Conservation (phyloP, 1,284 basidiomycete genomes). For the Ustilago trichophora region DNA sequence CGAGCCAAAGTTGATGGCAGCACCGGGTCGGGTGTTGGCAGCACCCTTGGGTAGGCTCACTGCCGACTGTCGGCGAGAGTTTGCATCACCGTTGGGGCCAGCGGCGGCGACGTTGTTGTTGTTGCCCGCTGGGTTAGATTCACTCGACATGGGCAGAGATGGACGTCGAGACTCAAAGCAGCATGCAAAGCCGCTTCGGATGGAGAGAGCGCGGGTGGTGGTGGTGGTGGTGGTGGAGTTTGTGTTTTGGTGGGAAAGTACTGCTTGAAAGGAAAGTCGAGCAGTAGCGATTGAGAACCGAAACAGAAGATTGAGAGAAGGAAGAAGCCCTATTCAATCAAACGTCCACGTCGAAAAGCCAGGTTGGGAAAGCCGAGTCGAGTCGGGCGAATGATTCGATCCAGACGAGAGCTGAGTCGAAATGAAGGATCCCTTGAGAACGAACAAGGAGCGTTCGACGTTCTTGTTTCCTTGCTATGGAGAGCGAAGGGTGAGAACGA, state of each 20-base stretch:
- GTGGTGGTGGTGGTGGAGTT: conserved; percentile 4
- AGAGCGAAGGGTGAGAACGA: conserved; percentile 13
- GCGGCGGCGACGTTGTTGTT: conserved; percentile 37
- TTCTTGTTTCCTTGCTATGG: conserved; percentile 8
- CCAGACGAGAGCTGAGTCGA: conserved; percentile 23
- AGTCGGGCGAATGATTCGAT: conserved; percentile 8
- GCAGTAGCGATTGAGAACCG: neutral
- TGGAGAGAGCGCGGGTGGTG: conserved; percentile 1
- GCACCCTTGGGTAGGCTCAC: conserved; percentile 60
- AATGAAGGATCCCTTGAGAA: neutral
- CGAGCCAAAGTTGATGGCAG: conserved; percentile 68
- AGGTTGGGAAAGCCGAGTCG: conserved; percentile 5
- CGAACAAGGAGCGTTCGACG: conserved; percentile 8
- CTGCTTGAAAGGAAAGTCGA: conserved; percentile 1
- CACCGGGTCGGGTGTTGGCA: conserved; percentile 32
- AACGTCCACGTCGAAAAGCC: conserved; percentile 17
- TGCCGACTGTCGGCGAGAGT: conserved; percentile 51
- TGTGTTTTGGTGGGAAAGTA: conserved; percentile 3
- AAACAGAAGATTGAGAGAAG: conserved; percentile 1
- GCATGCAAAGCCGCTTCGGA: conserved; percentile 21
- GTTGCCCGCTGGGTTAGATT: conserved; percentile 42
- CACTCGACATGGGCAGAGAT: conserved; percentile 51
- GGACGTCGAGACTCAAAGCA: conserved; percentile 41
- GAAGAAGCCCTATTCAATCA: neutral
- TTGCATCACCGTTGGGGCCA: conserved; percentile 46